Base-by-base conservation (phyloP, 2,329 filamentous ascomycete species). In the Claviceps arundinis region DNA sequence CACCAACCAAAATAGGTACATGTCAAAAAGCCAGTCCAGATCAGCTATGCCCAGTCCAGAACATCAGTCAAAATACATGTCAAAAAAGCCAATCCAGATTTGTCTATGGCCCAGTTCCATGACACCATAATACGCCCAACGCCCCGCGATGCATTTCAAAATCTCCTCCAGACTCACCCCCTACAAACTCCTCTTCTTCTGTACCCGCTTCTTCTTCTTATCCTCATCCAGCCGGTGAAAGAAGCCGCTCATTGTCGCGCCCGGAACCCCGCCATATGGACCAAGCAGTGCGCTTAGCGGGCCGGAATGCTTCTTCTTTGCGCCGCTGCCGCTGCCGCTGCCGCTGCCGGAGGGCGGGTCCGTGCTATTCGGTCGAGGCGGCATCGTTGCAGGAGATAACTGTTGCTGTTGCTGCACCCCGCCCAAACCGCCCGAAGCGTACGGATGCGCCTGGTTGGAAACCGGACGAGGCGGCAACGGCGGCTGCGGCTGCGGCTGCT, bases 171-270 rank as follows among this genome's bases (percentile, higher is more conserved):
- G 7, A 5, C 22, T 52, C 55, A 74, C 30, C 9, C 30, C 30
- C 30, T 30, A 30, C 54, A 75, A 74, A 57, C 73, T 76, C 52
- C 70, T 67, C 66, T 75, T 76, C 66, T 75, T 76, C 52, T 68
- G 66, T 48, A 68, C 57, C 62, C 30, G 30, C 30, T 71, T 69
- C 60, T 70, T 70, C 49, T 65, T 62, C 53, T 67, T 70, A 17
- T 67, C 65, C 57, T 72, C 61, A 54, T 68, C 68, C 54, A 52
- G 61, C 52, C 56, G 62, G 53, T 57, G 59, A 60, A 71, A 69
- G 63, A 74, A 75, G 48, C 66, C 71, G 57, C 67, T 75, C 57
- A 67, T 71, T 49, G 65, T 76, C 47, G 70, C 47, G 7, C 47
- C 34, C 47, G 34, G 17, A 9, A 37, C 14, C 4, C 37, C 47